A percentile compares a stretch with the other conserved stretches of the same genome.
Evolutionary conservation across 352 stramenopile genomes (phyloP).

Genomic region (Phytophthora brassicae): DNA sequence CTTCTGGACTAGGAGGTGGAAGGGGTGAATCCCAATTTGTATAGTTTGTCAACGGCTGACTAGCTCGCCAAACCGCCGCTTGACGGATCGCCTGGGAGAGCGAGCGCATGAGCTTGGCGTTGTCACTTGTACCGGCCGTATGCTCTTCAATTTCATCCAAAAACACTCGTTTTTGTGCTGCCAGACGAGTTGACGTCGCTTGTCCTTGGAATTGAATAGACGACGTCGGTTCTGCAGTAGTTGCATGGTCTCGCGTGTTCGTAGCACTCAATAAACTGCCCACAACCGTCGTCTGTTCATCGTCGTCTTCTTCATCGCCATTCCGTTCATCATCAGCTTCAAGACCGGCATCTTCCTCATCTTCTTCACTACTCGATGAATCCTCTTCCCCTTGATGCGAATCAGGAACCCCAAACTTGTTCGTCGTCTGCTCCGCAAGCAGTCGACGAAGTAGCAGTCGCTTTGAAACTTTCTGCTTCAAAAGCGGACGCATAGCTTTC

Average conservation of each 20-base stretch:
- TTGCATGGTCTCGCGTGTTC: conserved; percentile 49
- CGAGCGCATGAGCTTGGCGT: conserved; percentile 72
- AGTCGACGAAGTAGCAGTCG: conserved; percentile 73
- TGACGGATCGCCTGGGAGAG: conserved; percentile 78
- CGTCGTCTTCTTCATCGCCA: conserved; percentile 67
- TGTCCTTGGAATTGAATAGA: conserved; percentile 17
- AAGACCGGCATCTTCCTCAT: conserved; percentile 48
- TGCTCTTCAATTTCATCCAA: conserved; percentile 78
- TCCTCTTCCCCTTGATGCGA: conserved; percentile 50
- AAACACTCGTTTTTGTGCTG: conserved; percentile 39
- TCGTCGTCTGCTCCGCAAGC: conserved; percentile 68
- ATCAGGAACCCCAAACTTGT: conserved; percentile 32
- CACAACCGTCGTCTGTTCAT: conserved; percentile 80
- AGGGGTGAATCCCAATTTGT: conserved; percentile 72
- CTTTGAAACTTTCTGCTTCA: conserved; percentile 88
- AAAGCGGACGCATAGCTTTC: conserved; percentile 82
- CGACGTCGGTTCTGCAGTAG: conserved; percentile 11
- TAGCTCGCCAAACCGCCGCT: conserved; percentile 76
- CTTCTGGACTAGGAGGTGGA: conserved; percentile 55
- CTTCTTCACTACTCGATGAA: conserved; percentile 75
- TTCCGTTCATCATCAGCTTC: conserved; percentile 50
- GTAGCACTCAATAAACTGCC: conserved; percentile 77
- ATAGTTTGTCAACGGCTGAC: conserved; percentile 67
- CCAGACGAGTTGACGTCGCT: conserved; percentile 19
- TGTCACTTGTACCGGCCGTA: conserved; percentile 50